phyloP scores from a whole-genome alignment of 2,329 filamentous ascomycete genomes.

The Domatiomyces catenatus region DNA sequence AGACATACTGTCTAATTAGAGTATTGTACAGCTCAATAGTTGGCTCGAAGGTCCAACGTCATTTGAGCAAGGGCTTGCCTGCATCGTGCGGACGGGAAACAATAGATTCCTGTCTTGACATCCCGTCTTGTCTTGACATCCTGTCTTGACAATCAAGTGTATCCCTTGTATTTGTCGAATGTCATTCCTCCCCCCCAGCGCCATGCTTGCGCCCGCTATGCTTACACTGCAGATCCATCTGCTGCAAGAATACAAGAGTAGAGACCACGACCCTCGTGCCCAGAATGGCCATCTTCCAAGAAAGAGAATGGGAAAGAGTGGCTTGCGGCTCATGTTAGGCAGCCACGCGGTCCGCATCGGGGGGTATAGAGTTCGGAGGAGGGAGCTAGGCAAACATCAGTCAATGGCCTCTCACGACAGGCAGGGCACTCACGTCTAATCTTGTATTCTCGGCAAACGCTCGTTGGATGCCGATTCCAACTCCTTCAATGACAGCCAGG shows the following conservation, averaged over 20 bases:
- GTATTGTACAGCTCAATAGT: neutral
- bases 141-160: neutral
- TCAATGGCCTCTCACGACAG: neutral
- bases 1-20: neutral
- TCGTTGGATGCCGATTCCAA: conserved; percentile 87
- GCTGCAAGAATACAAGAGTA: neutral
- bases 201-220: neutral
- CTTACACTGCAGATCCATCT: neutral
- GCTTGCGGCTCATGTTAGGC: conserved; percentile 15
- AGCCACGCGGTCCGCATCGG: conserved; percentile 15
- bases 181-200: neutral
- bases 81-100: neutral
- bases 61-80: neutral
- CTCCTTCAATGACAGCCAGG: conserved; percentile 89
- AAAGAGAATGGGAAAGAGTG: conserved; percentile 13
- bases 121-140: neutral
- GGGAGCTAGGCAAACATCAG: conserved; percentile 11
- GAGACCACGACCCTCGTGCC: neutral
- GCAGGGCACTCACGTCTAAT: conserved; percentile 46
- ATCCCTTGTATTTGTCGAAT: neutral
- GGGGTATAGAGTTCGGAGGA: conserved; percentile 15
- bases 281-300: conserved; percentile 1
- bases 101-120: neutral
- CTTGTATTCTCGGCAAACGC: conserved; percentile 84
- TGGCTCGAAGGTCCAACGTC: neutral